Conservation (phyloP, 2,329 filamentous ascomycete genomes). For the Penicillium sp. region DNA sequence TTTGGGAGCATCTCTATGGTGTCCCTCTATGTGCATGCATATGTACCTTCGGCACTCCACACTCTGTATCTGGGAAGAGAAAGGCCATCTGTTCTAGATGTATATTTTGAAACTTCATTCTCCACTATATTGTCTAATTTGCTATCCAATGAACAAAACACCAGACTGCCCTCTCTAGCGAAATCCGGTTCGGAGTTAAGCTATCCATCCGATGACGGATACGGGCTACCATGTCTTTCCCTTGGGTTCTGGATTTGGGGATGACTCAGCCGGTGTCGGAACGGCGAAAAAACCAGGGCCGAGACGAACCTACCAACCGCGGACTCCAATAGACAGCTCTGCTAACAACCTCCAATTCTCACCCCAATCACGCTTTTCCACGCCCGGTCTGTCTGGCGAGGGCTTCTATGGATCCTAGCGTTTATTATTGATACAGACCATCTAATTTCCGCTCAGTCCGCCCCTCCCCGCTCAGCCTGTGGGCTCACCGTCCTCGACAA, state of each 20-base stretch:
- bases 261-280: slow-evolving; percentile 42
- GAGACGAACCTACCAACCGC: slow-evolving; percentile 24
- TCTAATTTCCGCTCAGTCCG: slow-evolving; percentile 24
- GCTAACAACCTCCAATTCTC: slow-evolving; percentile 30
- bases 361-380: slow-evolving; percentile 18
- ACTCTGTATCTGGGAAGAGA: slow-evolving; percentile 9
- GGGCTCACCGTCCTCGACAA: slow-evolving; percentile 52
- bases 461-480: slow-evolving; percentile 29
- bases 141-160: slow-evolving; percentile 2
- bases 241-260: slow-evolving; percentile 23
- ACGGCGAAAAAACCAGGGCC: slow-evolving; percentile 35
- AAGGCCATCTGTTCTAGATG: not conserved
- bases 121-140: slow-evolving; percentile 1
- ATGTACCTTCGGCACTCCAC: slow-evolving; percentile 7
- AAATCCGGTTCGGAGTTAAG: not conserved
- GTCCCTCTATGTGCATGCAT: slow-evolving; percentile 3
- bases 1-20: slow-evolving; percentile 5
- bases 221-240: slow-evolving; percentile 19
- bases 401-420: slow-evolving; percentile 35
- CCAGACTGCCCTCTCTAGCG: not conserved
- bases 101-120: slow-evolving; percentile 6
- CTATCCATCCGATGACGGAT: not conserved
- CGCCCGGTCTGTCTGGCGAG: slow-evolving; percentile 19
- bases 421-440: slow-evolving; percentile 26
- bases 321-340: slow-evolving; percentile 23